A percentile compares a stretch with the other conserved stretches of the same genome.
These are phyloP conservation scores for Mortierella sp. DNA, from an alignment of 371 early-diverging fungal genomes.

Conservation along the genomic window DNA sequence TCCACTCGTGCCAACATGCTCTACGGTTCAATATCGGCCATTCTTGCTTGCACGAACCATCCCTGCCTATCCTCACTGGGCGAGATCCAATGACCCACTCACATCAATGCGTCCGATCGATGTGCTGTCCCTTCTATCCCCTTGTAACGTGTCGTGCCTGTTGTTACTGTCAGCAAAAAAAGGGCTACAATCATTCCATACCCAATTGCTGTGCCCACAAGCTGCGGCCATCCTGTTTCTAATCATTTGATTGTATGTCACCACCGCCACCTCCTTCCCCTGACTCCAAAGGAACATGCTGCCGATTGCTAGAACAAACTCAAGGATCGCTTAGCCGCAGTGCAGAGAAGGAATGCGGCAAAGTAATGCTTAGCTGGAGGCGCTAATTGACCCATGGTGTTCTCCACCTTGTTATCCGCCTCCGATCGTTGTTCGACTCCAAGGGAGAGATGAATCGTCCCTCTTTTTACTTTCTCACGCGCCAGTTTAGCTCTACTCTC, in stretches of 20 bases:
- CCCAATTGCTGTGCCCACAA: constrained; percentile 6
- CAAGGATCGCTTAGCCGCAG: neutral
- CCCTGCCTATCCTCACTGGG: constrained; percentile 5
- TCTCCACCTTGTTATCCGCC: too few relatives aligned
- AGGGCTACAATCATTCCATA: neutral
- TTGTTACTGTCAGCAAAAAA: neutral
- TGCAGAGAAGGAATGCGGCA: neutral
- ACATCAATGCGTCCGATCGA: neutral
- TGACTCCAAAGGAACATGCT: neutral
- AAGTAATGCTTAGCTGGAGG: neutral
- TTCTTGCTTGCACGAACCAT: neutral
- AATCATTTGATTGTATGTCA: neutral
- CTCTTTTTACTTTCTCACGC: neutral
- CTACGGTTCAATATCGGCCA: neutral
- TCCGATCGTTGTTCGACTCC: too few relatives aligned
- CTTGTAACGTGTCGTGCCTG: neutral
- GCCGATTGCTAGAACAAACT: neutral
- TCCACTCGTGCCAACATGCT: constrained; percentile 5
- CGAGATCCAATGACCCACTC: neutral
- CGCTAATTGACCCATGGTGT: neutral
- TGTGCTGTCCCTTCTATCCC: neutral
- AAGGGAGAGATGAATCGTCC: too few relatives aligned
- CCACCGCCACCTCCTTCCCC: neutral
- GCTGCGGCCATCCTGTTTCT: neutral
- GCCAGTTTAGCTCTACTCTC: neutral